phyloP scores from a whole-genome alignment of 208 protist species.

The Angomonas deanei region DNA sequence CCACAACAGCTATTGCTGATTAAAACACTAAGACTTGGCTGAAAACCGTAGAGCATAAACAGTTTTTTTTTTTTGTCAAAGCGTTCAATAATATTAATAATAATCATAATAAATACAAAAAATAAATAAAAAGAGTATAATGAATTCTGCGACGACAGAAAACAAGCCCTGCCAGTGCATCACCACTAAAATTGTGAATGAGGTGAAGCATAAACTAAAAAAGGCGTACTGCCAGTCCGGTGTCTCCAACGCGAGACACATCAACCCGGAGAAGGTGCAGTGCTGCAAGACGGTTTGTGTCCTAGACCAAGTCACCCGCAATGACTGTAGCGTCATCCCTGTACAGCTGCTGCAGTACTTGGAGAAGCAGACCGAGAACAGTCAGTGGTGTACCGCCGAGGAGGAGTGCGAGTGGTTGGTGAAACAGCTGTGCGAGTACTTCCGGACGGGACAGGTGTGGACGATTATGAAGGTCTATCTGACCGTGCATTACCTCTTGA shows the following conservation, averaged over 20 bases:
- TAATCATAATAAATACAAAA: no score
- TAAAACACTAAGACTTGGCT: no score
- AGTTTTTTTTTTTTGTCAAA: not conserved
- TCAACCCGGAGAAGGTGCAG: slow-evolving; percentile 23
- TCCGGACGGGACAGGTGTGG: slow-evolving; percentile 30
- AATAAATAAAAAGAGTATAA: no score
- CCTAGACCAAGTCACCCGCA: slow-evolving; percentile 33
- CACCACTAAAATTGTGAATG: not conserved
- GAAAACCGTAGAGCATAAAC: no score
- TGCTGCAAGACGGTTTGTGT: slow-evolving; percentile 31
- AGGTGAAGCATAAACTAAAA: not conserved
- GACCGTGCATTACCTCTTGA: slow-evolving; percentile 21
- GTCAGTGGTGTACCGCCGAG: slow-evolving; percentile 22
- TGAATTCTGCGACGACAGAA: no score
- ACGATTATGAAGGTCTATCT: slow-evolving; percentile 21
- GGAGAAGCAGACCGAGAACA: slow-evolving; percentile 6
- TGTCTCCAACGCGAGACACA: not conserved
- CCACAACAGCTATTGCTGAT: no score
- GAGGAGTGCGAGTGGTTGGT: slow-evolving; percentile 34
- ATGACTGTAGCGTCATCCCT: slow-evolving; percentile 19
- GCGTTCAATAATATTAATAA: no score
- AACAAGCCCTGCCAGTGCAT: not conserved
- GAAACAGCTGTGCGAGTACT: slow-evolving; percentile 27
- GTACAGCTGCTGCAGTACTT: slow-evolving; percentile 20
- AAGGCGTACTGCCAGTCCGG: not conserved